Percentiles rank a stretch among this genome's conserved stretches.
These are phyloP conservation scores for Pistacia vera DNA, from an alignment of 345 rosid genomes.

Conservation along the genomic window DNA sequence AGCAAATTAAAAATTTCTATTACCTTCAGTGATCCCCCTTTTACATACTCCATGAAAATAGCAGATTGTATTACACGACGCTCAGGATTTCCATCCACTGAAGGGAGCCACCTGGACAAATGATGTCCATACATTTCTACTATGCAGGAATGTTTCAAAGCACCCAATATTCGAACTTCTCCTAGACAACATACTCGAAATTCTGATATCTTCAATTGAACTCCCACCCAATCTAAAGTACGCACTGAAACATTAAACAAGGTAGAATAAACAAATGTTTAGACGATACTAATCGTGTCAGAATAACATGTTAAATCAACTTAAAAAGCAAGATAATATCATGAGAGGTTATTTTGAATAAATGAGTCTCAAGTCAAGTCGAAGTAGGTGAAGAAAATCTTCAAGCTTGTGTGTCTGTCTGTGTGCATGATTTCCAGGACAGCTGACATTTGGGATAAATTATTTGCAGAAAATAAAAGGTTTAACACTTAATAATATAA, in stretches of 20 bases:
- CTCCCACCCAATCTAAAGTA: slow-evolving; percentile 55
- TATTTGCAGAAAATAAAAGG: background rate
- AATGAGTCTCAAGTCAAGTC: background rate
- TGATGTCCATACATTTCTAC: slow-evolving; percentile 90
- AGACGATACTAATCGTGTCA: background rate
- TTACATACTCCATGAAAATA: slow-evolving; percentile 79
- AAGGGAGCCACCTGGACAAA: slow-evolving; percentile 68
- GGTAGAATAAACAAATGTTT: background rate
- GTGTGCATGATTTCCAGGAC: background rate
- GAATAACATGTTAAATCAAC: background rate
- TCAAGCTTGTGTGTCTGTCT: background rate
- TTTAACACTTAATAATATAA: slow-evolving; percentile 9
- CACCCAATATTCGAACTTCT: slow-evolving; percentile 84
- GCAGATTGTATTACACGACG: slow-evolving; percentile 62
- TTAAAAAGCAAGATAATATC: slow-evolving; percentile 8
- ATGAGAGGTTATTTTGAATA: background rate
- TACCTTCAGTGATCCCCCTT: slow-evolving; percentile 92
- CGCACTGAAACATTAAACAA: slow-evolving; percentile 57
- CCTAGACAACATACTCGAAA: slow-evolving; percentile 84
- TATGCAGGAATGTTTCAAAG: slow-evolving; percentile 77
- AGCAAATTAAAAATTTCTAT: background rate
- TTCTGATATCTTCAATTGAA: slow-evolving; percentile 60
- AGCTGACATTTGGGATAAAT: background rate
- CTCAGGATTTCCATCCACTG: slow-evolving; percentile 57
- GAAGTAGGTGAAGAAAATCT: background rate